phyloP scores from a whole-genome alignment of 257 asterid genomes.

The Agastache rugosa region DNA sequence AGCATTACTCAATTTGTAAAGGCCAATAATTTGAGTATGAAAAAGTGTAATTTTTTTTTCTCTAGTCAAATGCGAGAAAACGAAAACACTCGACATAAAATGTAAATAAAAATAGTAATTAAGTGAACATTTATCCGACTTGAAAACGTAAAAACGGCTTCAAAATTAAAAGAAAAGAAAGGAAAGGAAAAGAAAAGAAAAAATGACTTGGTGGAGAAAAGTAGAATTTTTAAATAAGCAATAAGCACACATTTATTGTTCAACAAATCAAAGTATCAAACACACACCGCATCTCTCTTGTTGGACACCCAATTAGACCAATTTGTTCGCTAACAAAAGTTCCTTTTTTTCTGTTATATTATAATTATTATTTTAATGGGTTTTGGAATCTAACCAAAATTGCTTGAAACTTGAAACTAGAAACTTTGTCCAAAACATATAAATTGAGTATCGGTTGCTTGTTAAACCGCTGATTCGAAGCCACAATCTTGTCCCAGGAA shows the following conservation, averaged over 20 bases:
- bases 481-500: background rate
- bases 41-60: too few species aligned
- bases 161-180: too few species aligned
- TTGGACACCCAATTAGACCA: conserved; percentile 26
- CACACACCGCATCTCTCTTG: background rate
- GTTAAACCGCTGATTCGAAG: conserved; percentile 11
- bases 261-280: background rate
- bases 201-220: background rate
- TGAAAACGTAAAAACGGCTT: too few species aligned
- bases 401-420: background rate
- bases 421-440: conserved; percentile 3
- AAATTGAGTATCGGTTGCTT: conserved; percentile 13
- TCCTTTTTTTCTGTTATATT: background rate
- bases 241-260: too few species aligned
- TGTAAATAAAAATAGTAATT: too few species aligned
- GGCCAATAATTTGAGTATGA: too few species aligned
- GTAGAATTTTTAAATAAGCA: too few species aligned
- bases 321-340: background rate
- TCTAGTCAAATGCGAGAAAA: too few species aligned
- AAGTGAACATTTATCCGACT: too few species aligned
- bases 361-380: background rate
- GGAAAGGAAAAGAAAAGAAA: too few species aligned
- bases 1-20: too few species aligned
- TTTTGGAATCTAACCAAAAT: conserved; percentile 20
- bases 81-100: too few species aligned